Conservation (phyloP, 805 yeast species). For the Kluyveromyces wickerhamii region DNA sequence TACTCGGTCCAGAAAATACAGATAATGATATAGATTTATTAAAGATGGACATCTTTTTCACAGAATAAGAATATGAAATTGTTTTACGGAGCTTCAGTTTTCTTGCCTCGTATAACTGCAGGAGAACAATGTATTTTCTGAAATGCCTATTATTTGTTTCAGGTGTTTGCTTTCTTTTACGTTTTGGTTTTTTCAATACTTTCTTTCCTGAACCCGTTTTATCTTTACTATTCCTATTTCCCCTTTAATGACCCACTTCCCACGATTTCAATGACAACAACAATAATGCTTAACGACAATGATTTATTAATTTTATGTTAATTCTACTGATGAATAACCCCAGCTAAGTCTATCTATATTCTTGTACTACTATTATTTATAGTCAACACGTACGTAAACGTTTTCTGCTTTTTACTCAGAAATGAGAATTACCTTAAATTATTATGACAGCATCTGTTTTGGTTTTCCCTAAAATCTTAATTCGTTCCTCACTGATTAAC, state of each 20-base stretch:
- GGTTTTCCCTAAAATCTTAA: background rate
- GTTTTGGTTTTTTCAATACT: no score
- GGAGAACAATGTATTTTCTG: no score
- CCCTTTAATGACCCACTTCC: conserved; percentile 1
- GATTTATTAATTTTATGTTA: no score
- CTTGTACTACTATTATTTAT: conserved; percentile 1
- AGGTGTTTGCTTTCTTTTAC: no score
- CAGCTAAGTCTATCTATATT: background rate
- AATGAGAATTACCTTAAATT: background rate
- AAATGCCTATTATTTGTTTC: no score
- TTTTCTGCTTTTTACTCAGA: background rate
- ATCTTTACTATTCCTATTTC: no score
- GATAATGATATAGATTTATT: conserved; percentile 4
- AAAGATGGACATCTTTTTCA: conserved; percentile 4
- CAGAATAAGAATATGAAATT: no score
- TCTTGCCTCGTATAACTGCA: no score
- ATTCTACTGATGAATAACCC: no score
- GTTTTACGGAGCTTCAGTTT: no score
- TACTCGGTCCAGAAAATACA: conserved; percentile 4
- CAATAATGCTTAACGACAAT: no score
- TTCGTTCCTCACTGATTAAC: background rate
- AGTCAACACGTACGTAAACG: background rate
- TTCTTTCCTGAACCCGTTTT: no score
- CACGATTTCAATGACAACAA: conserved; percentile 1
- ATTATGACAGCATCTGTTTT: conserved; percentile 1